Base-by-base conservation (phyloP, 805 yeast species). In the Tetrapisispora phaffii region DNA sequence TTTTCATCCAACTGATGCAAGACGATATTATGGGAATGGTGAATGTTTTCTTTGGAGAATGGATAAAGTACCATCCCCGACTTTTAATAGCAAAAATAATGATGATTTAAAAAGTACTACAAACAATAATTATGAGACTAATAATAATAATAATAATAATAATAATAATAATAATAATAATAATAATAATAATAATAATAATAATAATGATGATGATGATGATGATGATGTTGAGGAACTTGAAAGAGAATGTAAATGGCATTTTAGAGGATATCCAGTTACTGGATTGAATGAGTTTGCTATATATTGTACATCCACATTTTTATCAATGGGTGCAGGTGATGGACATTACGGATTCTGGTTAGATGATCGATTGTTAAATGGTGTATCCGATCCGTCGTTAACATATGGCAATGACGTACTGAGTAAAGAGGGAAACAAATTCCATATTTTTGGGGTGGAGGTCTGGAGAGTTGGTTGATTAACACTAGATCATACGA, bases 271-370 rank as follows among this genome's bases (percentile, higher is more conserved):
- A 0, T 90, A 77, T 62, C 87, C 88, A 40, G 86, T 82, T 62
- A 87, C 97, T 1, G 95, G 96, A 0, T 56, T 82, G 40, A 90
- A 93, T 61, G 95, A 87, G 58, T 89, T 80, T 62, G 74, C 85
- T 37, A 79, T 90, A 16, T 86, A 85, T 59, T 85, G 96, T 45
- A 84, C 88, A 37, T 77, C 79, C 48, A 72, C 76, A 22, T 87
- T 79, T 56, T 68, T 93, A 28, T 81, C 95, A 19, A 73, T 93
- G 54, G 98, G 97, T 1, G 90, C 94, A 0, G 95, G 96, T 1
- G 82, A 82, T 54, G 97, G 97, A 2, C 86, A 85, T 56, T 88
- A 87, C 63, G 97, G 97, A 0, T 68, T 93, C 15, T 90, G 94
- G 87, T 69, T 88, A 13, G 95, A 86, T 58, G 80, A 78, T 44